Conservation (phyloP, 2,329 filamentous ascomycete genomes). For the Ceratocystis alfenasii region DNA sequence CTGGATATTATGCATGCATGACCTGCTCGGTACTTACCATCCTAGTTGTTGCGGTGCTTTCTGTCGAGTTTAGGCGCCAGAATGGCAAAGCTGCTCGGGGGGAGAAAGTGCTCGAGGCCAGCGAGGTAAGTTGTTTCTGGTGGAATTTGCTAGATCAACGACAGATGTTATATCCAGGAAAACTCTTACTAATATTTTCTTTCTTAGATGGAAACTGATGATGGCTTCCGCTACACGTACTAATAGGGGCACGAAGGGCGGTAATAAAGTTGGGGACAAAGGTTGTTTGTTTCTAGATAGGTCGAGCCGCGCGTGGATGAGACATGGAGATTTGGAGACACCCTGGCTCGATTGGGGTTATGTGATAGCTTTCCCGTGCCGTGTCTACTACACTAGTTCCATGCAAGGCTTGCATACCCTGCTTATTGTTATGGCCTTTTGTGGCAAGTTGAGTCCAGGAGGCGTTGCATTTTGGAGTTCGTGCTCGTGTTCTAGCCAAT, state of each 20-base stretch:
- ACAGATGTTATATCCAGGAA: neutral
- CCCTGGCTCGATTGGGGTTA: too few relatives aligned
- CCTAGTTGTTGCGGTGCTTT: slow-evolving; percentile 34
- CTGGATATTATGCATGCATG: slow-evolving; percentile 45
- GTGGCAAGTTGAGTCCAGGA: neutral
- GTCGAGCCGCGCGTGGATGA: neutral
- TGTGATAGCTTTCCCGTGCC: too few relatives aligned
- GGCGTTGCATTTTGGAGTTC: slow-evolving; percentile 4
- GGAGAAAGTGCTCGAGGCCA: slow-evolving; percentile 40
- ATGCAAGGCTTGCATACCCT: neutral
- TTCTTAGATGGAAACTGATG: slow-evolving; percentile 23
- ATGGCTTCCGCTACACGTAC: slow-evolving; percentile 20
- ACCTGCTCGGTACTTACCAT: slow-evolving; percentile 38
- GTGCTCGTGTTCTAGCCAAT: neutral
- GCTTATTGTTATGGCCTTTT: neutral
- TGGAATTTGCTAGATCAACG: neutral
- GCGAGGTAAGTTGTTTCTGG: slow-evolving; percentile 31
- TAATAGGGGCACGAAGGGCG: neutral
- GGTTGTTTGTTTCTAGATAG: neutral
- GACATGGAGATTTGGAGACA: neutral
- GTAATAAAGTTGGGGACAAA: neutral
- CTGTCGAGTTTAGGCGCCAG: slow-evolving; percentile 33
- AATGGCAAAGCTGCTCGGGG: slow-evolving; percentile 43
- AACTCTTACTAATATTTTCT: neutral
- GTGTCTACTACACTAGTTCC: neutral